Evolutionary conservation across 495 filamentous ascomycete genomes (phyloP).

Genomic region (Aspergillus nidulans): DNA sequence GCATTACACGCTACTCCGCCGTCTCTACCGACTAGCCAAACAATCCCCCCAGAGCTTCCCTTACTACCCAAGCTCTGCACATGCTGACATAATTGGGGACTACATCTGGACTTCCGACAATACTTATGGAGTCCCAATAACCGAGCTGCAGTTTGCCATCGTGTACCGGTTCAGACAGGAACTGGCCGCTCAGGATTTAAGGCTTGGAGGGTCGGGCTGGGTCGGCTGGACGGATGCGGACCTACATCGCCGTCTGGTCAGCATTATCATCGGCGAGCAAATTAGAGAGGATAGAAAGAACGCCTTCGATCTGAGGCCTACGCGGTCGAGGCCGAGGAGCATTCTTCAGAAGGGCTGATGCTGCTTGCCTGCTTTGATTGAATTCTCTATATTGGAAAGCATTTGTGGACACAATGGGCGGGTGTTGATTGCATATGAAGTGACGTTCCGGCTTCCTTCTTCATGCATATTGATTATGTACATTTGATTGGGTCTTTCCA

Average conservation of each 20-base stretch:
- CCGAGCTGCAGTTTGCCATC: conserved; percentile 43
- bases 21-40: conserved; percentile 40
- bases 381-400: neutral
- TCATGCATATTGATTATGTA: conserved; percentile 14
- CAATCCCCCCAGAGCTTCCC: conserved; percentile 35
- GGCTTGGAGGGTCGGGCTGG: conserved; percentile 36
- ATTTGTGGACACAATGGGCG: neutral
- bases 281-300: conserved; percentile 37
- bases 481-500: conserved; percentile 14
- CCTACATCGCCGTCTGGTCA: conserved; percentile 42
- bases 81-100: conserved; percentile 41
- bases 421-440: neutral
- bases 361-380: neutral
- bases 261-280: conserved; percentile 46
- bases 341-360: neutral
- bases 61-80: conserved; percentile 33
- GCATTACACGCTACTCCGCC: conserved; percentile 39
- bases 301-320: conserved; percentile 2
- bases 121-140: conserved; percentile 40
- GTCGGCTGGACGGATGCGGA: conserved; percentile 46
- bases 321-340: neutral
- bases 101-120: conserved; percentile 46
- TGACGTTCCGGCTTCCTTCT: neutral
- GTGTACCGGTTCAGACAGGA: conserved; percentile 43
- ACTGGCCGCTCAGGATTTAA: conserved; percentile 32